Evolutionary conservation across 768 basidiomycete species (phyloP).

Genomic region (Amyloporia xantha): DNA sequence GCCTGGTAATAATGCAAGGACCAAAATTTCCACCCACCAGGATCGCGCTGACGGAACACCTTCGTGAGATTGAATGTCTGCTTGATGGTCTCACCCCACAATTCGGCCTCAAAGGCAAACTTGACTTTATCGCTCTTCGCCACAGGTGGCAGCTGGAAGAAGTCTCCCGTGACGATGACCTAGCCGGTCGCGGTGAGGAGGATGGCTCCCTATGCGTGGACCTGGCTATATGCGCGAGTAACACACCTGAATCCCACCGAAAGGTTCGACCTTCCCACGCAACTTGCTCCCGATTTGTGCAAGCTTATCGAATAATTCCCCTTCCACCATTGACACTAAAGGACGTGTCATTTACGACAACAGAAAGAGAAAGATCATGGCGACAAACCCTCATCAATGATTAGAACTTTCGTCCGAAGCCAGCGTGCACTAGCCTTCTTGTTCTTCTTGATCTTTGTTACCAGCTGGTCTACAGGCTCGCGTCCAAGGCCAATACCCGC

Average conservation of each 20-base stretch:
- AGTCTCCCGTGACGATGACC: constrained; percentile 93
- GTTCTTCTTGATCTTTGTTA: constrained; percentile 68
- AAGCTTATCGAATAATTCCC: constrained; percentile 88
- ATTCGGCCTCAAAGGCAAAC: constrained; percentile 78
- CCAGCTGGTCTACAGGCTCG: constrained; percentile 55
- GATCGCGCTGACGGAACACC: constrained; percentile 92
- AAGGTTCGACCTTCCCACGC: constrained; percentile 60
- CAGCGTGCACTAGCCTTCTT: constrained; percentile 78
- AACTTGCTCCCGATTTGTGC: constrained; percentile 60
- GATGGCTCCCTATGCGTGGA: not conserved
- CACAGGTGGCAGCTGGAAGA: constrained; percentile 98
- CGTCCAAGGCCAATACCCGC: constrained; percentile 86
- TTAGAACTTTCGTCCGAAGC: constrained; percentile 77
- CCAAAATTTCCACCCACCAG: constrained; percentile 63
- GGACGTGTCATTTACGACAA: not conserved
- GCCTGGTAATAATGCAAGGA: not conserved
- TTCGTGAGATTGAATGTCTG: constrained; percentile 89
- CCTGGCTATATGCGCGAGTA: not conserved
- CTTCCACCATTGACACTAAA: constrained; percentile 96
- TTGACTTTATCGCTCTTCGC: constrained; percentile 43
- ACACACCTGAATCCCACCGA: constrained; percentile 88
- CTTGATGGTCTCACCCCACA: constrained; percentile 61
- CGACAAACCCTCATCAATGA: constrained; percentile 69
- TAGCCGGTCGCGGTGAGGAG: constrained; percentile 26
- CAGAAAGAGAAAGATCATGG: not conserved